These are phyloP conservation scores for Penicillium salamii DNA, from an alignment of 495 filamentous ascomycete species.

Conservation along the genomic window DNA sequence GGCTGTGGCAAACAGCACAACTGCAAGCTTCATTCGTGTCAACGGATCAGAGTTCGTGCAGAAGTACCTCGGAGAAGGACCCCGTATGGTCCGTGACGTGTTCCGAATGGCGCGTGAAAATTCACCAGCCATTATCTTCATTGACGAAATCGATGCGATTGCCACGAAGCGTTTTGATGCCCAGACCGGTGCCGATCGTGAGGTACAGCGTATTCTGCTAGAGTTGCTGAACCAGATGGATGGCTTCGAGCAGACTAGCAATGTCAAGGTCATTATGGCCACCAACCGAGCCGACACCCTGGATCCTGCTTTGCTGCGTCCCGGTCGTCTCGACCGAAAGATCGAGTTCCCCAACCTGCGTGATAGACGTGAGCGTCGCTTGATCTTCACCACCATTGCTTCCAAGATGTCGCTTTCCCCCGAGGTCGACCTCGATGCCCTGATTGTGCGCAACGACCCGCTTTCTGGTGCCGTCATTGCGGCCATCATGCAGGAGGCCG, in stretches of 20 bases:
- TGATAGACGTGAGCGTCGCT: slow-evolving; percentile 86
- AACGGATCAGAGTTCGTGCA: slow-evolving; percentile 98
- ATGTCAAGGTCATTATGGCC: slow-evolving; percentile 99
- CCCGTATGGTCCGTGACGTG: slow-evolving; percentile 97
- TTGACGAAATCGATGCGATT: slow-evolving; percentile 98
- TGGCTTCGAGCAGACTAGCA: slow-evolving; percentile 96
- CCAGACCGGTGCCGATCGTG: slow-evolving; percentile 93
- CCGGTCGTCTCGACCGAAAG: slow-evolving; percentile 93
- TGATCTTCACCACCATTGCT: slow-evolving; percentile 96
- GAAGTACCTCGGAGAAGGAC: slow-evolving; percentile 96
- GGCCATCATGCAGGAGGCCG: slow-evolving; percentile 98
- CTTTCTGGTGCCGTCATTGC: slow-evolving; percentile 94
- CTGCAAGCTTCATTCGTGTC: slow-evolving; percentile 96
- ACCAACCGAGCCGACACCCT: slow-evolving; percentile 97
- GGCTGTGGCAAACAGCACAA: slow-evolving; percentile 96
- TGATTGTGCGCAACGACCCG: slow-evolving; percentile 95
- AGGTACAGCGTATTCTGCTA: slow-evolving; percentile 96
- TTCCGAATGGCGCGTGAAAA: slow-evolving; percentile 99
- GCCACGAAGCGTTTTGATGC: slow-evolving; percentile 99
- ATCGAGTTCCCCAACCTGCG: slow-evolving; percentile 94
- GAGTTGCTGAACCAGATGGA: slow-evolving; percentile 99
- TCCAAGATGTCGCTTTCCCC: slow-evolving; percentile 94
- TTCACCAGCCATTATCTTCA: slow-evolving; percentile 97
- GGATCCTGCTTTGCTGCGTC: slow-evolving; percentile 89
- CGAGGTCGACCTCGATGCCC: slow-evolving; percentile 90